These are phyloP conservation scores for Penicillium sp. DNA, from an alignment of 2,329 filamentous ascomycete genomes.

Conservation along the genomic window DNA sequence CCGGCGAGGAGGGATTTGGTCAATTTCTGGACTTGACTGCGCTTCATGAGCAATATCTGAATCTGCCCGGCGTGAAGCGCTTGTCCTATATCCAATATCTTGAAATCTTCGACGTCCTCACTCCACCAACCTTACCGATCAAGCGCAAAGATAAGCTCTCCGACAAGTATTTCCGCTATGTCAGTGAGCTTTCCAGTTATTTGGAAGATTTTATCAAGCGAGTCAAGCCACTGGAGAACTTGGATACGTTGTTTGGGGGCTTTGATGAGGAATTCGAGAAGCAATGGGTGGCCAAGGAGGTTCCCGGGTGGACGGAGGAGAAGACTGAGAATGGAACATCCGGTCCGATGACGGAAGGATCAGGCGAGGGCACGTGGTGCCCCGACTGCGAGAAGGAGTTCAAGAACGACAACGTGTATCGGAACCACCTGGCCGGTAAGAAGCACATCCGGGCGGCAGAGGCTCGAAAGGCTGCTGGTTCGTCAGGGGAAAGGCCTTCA, in stretches of 20 bases:
- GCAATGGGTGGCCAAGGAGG: constrained; percentile 74
- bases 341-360: constrained; percentile 51
- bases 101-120: constrained; percentile 84
- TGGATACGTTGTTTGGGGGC: constrained; percentile 69
- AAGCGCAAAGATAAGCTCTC: constrained; percentile 82
- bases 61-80: constrained; percentile 80
- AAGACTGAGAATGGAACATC: constrained; percentile 39
- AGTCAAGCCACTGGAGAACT: constrained; percentile 79
- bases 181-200: constrained; percentile 75
- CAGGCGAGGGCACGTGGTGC: constrained; percentile 77
- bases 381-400: constrained; percentile 91
- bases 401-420: constrained; percentile 92
- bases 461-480: constrained; percentile 50
- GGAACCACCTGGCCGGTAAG: constrained; percentile 80
- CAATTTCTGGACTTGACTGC: constrained; percentile 86
- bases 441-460: constrained; percentile 87
- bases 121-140: constrained; percentile 67
- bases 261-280: constrained; percentile 83
- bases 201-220: constrained; percentile 84
- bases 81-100: constrained; percentile 90
- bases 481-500: constrained; percentile 37
- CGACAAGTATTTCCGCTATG: constrained; percentile 87
- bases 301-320: constrained; percentile 73
- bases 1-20: constrained; percentile 89
- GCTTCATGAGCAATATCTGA: constrained; percentile 84